phyloP scores from a whole-genome alignment of 495 filamentous ascomycete genomes.

The Cryomyces minteri region DNA sequence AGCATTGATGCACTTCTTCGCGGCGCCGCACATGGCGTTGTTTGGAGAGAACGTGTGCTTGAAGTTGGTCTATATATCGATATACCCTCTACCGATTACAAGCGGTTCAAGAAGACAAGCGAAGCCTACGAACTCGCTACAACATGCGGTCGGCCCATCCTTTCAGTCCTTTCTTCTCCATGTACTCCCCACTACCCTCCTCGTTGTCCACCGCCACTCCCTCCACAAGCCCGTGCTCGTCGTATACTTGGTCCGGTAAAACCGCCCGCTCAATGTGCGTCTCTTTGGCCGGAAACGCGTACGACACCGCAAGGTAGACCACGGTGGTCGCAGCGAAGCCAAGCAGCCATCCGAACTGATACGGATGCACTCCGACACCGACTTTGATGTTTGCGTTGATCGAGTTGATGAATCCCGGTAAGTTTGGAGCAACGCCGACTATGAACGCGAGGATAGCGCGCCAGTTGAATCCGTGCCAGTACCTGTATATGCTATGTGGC shows the following conservation, averaged over 20 bases:
- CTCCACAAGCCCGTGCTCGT: conserved; percentile 5
- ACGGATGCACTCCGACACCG: conserved; percentile 30
- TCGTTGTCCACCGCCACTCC: background rate
- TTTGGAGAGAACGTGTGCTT: too few species aligned
- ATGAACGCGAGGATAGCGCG: conserved; percentile 44
- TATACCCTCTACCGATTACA: too few species aligned
- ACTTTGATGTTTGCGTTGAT: conserved; percentile 27
- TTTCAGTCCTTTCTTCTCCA: too few species aligned
- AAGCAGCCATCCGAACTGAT: conserved; percentile 37
- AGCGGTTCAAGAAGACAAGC: too few species aligned
- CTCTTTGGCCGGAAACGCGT: conserved; percentile 20
- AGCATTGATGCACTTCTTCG: too few species aligned
- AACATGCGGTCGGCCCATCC: too few species aligned
- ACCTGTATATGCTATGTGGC: conserved; percentile 34
- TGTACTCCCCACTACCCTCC: background rate
- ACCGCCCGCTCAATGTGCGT: conserved; percentile 20
- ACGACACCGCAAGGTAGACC: conserved; percentile 26
- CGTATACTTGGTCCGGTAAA: conserved; percentile 16
- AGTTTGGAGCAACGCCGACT: conserved; percentile 38
- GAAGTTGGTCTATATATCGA: too few species aligned
- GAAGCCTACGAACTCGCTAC: too few species aligned
- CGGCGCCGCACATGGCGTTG: too few species aligned
- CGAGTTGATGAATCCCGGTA: conserved; percentile 37
- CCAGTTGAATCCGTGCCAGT: conserved; percentile 40
- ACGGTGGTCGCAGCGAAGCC: conserved; percentile 30